Evolutionary conservation across 352 stramenopile species (phyloP), one percentile per base, ranked within the genome.

Genomic region (Vaucheria bursata): DNA sequence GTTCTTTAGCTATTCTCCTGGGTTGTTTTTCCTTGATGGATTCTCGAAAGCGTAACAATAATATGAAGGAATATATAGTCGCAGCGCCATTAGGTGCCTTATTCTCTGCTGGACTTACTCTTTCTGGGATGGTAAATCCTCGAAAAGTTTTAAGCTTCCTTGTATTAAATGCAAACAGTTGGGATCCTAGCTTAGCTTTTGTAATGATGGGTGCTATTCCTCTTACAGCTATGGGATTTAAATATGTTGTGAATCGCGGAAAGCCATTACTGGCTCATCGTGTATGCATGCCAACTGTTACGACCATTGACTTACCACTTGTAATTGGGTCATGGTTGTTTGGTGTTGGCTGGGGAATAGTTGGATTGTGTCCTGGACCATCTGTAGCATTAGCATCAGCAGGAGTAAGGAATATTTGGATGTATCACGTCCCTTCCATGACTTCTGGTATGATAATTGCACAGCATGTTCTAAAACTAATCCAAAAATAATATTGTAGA

Each of bases 361-460:
- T 5, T 12, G 84, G 84, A 1, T 37, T 87, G 12, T 87, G 84
- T 50, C 84, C 84, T 25, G 84, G 82, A 18, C 84, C 84, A 34
- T 79, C 66, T 2, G 68, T 36, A 74, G 68, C 38, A 66, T 18
- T 35, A 74, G 33, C 38, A 52, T 12, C 38, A 78, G 35, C 35
- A 32, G 1, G 0, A 38, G 59, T 38, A 29, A 25, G 45, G n/a
- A n/a, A n/a, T n/a, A n/a, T n/a, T n/a, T n/a, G n/a, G n/a, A n/a
- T n/a, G n/a, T n/a, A n/a, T 50, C 5, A 50, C 39, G 39, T 50
- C 39, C n/a, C n/a, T 50, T 5, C 39, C 5, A 50, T 50, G 39
- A 50, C 39, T 50, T 12, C 39, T 12, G 39, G 5, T 12, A 12
- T 50, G 39, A 5, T 50, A 50, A 50, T 50, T 5, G 39, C 39